Evolutionary conservation across 768 basidiomycete genomes (phyloP), one percentile per base, ranked within the genome.

Genomic region (Cyclocybe aegerita): DNA sequence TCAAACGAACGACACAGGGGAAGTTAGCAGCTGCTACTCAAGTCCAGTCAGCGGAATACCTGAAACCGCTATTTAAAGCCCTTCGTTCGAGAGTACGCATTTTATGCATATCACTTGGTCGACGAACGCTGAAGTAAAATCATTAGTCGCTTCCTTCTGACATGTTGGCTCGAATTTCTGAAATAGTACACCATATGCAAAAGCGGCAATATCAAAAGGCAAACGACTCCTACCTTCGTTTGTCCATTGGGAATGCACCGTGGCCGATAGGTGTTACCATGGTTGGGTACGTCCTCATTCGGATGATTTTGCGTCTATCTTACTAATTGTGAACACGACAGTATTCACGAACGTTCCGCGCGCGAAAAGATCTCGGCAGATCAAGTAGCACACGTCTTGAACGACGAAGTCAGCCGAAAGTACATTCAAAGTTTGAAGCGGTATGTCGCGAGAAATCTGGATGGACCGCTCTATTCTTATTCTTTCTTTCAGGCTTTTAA

Each of bases 241-340:
- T 99, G 35, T 94, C 92, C 4, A 99, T 99, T 56, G 97, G 97
- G 32, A 99, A 97, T 61, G 96, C 97, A 0, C 95, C 97, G 2
- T 99, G 97, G 97, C 97, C 97, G 1, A 99, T 99, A 62, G 97
- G 97, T 38, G 97, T 99, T 7, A 99, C 97, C 53, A 96, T 96
- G 90, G 97, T 98, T 73, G 95, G 93, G 93, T 93, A 69, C 35
- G 86, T 76, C 8, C 29, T 37, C 15, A 49, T 38, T 14, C n/a
- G 12, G 14, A 23, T 42, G 12, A 36, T 35, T 29, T 38, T 1
- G 23, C n/a, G 15, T 51, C 30, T 5, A 45, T 17, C 34, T 15
- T 42, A 10, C 36, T 52, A 35, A 50, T 50, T 32, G n/a, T 34
- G 23, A 23, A 23, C 38, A 29, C 46, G 39, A 29, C 52, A 90